These are phyloP conservation scores for Trichosanthes truncata DNA, from an alignment of 306 rosid species.

Conservation along the genomic window DNA sequence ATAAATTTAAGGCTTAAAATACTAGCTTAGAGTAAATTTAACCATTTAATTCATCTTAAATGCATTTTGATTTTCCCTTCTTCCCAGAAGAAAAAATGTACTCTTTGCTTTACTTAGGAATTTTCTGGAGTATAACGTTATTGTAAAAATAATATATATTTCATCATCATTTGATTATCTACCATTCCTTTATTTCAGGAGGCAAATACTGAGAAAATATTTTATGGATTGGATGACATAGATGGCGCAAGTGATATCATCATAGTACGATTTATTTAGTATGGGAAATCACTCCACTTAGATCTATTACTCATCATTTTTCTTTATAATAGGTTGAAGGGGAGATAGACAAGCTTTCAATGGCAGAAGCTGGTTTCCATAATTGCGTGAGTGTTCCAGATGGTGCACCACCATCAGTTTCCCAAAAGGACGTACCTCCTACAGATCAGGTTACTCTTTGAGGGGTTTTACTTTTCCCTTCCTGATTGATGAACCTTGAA, in stretches of 20 bases:
- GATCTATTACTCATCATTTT: slow-evolving; percentile 10
- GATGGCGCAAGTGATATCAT: slow-evolving; percentile 61
- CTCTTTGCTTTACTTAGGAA: background rate
- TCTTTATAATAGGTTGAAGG: slow-evolving; percentile 73
- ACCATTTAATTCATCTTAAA: background rate
- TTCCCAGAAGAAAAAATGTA: background rate
- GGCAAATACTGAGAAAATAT: slow-evolving; percentile 69
- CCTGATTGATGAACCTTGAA: background rate
- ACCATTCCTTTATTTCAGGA: slow-evolving; percentile 50
- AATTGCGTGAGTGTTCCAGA: slow-evolving; percentile 97
- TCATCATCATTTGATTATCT: background rate
- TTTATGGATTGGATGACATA: slow-evolving; percentile 87
- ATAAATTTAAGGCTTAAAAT: background rate
- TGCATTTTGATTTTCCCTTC: background rate
- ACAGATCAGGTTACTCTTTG: slow-evolving; percentile 39
- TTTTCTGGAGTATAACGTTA: background rate
- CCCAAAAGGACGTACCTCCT: slow-evolving; percentile 61
- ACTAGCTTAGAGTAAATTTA: background rate
- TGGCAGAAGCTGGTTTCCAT: slow-evolving; percentile 93
- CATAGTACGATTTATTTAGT: slow-evolving; percentile 48
- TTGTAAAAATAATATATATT: background rate
- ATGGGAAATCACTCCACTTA: slow-evolving; percentile 1
- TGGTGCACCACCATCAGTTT: slow-evolving; percentile 80
- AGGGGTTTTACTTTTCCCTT: background rate
- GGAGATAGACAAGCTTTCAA: slow-evolving; percentile 91